Conservation (phyloP, 2,329 filamentous ascomycete species). For the Aspergillus felis region DNA sequence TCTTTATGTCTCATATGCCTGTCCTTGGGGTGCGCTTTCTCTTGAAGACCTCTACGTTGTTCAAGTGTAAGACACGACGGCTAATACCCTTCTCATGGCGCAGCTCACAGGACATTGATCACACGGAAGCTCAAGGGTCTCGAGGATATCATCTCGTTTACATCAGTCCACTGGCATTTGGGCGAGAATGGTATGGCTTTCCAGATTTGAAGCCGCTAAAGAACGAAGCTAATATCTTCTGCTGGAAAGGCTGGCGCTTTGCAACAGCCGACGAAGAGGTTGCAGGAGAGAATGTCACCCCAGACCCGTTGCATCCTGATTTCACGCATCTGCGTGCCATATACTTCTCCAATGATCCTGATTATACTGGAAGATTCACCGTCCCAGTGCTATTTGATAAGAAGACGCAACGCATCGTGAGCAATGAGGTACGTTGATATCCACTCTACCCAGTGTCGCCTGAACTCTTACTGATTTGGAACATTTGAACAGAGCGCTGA, state of each 20-base stretch:
- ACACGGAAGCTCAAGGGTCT: conserved; percentile 87
- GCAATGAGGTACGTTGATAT: conserved; percentile 65
- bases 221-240: background rate
- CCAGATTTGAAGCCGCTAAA: background rate
- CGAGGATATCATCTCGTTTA: conserved; percentile 74
- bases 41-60: background rate
- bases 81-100: conserved; percentile 7
- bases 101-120: conserved; percentile 82
- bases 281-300: conserved; percentile 52
- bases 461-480: background rate
- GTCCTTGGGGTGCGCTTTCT: conserved; percentile 66
- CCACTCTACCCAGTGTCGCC: background rate
- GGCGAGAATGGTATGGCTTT: conserved; percentile 54
- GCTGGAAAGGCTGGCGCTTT: conserved; percentile 72
- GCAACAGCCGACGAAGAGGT: conserved; percentile 59
- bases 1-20: conserved; percentile 90
- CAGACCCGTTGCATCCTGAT: conserved; percentile 58
- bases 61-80: conserved; percentile 9
- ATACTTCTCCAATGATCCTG: conserved; percentile 70
- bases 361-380: conserved; percentile 77
- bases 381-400: conserved; percentile 79
- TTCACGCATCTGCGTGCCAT: conserved; percentile 73
- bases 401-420: conserved; percentile 70
- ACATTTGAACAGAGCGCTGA: conserved; percentile 56
- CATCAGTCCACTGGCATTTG: conserved; percentile 92